These are phyloP conservation scores for Chrysoporthe austroafricana DNA, from an alignment of 2,329 filamentous ascomycete species.

Conservation along the genomic window DNA sequence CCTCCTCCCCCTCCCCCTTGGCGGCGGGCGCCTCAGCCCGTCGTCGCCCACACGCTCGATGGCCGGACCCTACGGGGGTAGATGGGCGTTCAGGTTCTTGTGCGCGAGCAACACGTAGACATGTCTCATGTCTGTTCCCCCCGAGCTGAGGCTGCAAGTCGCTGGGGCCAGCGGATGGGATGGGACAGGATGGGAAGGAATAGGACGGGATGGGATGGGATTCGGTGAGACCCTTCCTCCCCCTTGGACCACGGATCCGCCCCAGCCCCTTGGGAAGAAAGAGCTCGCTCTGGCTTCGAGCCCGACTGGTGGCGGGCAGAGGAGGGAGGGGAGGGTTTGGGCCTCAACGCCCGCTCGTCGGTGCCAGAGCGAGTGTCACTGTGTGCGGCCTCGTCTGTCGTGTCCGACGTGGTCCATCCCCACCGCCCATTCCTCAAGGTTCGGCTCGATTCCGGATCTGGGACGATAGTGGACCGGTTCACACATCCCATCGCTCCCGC, in stretches of 20 bases:
- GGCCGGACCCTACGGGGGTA: too few relatives aligned
- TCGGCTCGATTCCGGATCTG: constrained; percentile 7
- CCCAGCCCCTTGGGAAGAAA: too few relatives aligned
- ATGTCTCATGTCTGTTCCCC: neutral
- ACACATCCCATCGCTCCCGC: neutral
- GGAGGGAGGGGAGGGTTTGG: too few relatives aligned
- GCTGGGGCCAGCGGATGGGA: neutral
- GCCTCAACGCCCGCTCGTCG: too few relatives aligned
- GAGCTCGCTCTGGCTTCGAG: too few relatives aligned
- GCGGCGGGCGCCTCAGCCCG: too few relatives aligned
- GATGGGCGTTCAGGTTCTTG: neutral
- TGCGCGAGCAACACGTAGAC: neutral
- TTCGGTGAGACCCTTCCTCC: neutral
- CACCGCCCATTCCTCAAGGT: neutral
- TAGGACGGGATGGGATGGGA: neutral
- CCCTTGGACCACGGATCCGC: neutral
- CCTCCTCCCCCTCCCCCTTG: neutral
- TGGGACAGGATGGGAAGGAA: neutral
- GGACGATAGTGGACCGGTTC: neutral
- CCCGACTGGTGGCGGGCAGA: too few relatives aligned
- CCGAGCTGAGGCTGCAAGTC: neutral
- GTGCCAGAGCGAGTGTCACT: neutral
- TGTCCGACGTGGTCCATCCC: neutral
- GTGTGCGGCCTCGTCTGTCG: neutral
- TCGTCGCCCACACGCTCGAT: too few relatives aligned